Evolutionary conservation across 495 filamentous ascomycete genomes (phyloP), one percentile per base, ranked within the genome.

Genomic region (Aspergillus ostianus): DNA sequence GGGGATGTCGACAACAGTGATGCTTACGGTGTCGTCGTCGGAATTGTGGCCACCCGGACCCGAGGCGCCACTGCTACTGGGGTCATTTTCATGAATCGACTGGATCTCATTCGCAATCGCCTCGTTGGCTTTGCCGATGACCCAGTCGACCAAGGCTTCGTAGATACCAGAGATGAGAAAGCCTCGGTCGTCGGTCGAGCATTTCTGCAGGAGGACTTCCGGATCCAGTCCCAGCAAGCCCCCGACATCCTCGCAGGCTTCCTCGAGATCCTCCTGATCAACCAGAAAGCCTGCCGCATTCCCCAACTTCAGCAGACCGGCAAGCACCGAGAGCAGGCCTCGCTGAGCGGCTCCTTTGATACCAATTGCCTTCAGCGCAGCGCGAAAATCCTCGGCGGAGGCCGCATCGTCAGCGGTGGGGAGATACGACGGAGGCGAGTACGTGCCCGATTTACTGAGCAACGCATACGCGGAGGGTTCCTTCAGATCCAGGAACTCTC

Each of bases 81-180:
- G 36, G 36, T 41, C 81, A 18, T 85, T 86, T 17, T 88, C 88
- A 19, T 87, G 84, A 2, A 79, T 80, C 53, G 84, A 82, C 27
- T 82, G 79, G 61, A 98, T 80, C 57, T 97, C 91, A 20, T 78
- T 77, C 1, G 84, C 80, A 65, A 98, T 94, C 36, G 93, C 85
- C n/a, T 90, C 87, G 63, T 98, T 98, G 47, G 92, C 92, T 67
- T 90, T 93, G 20, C 80, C 74, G 51, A 98, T 86, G 5, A 98
- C 87, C 91, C 92, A 97, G 70, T 98, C 94, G 3, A 98, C 92
- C 51, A 98, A 74, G 41, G 93, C 90, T 71, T 98, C 95, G 66
- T 98, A 98, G 19, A 98, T 78, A 1, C 90, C 93, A 10, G 85
- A 84, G 59, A 98, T 90, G 48, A 97, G 76, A 12, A 88, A 82